phyloP scores from a whole-genome alignment of 2,329 filamentous ascomycete species.

The Colletotrichum tofieldiae region DNA sequence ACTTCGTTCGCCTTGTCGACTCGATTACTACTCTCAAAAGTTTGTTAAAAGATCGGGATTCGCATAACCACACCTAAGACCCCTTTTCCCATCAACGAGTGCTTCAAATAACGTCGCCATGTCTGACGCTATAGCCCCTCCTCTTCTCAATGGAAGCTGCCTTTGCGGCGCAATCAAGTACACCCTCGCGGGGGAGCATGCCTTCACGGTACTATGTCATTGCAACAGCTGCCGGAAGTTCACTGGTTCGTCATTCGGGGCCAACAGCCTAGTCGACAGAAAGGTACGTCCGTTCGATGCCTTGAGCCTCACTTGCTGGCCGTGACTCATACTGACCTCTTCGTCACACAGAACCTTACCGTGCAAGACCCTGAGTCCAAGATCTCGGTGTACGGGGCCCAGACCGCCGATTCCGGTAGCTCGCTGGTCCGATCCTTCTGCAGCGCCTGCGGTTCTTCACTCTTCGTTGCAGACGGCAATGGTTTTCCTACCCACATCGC shows the following conservation, averaged over 20 bases:
- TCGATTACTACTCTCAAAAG: not conserved
- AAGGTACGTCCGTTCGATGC: not conserved
- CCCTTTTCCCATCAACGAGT: not conserved
- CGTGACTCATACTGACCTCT: not conserved
- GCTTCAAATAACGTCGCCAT: not conserved
- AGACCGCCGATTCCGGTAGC: constrained; percentile 1
- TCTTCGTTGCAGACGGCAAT: not conserved
- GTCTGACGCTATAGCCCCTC: not conserved
- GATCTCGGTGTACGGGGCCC: not conserved
- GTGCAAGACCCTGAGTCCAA: constrained; percentile 1
- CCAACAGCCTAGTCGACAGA: constrained; percentile 17
- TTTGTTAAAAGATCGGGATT: not conserved
- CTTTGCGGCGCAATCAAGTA: constrained; percentile 17
- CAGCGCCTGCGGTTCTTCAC: constrained; percentile 12
- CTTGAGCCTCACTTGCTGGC: not conserved
- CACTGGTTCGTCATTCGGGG: constrained; percentile 14
- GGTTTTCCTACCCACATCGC: not conserved
- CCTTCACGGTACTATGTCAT: constrained; percentile 19
- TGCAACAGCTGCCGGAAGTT: constrained; percentile 24
- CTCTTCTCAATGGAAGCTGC: not conserved
- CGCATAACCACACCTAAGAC: not conserved
- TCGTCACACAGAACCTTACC: not conserved
- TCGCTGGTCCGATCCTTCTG: constrained; percentile 9
- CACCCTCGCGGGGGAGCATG: not conserved
- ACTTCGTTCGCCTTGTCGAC: not conserved